Conservation (phyloP, 1,284 basidiomycete species). For the Ustilago curta region DNA sequence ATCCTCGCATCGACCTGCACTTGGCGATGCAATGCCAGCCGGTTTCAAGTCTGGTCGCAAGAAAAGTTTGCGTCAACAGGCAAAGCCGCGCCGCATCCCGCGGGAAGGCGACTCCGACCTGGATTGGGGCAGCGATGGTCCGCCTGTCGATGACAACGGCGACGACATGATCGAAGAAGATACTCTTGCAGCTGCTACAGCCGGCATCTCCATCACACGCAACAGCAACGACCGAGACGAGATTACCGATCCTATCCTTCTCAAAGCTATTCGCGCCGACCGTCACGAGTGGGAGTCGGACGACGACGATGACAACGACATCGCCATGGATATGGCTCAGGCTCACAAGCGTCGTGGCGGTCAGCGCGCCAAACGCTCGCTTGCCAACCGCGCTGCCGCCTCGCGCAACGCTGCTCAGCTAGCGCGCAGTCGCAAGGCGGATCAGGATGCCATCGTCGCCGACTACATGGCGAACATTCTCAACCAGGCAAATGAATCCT, state of each 20-base stretch:
- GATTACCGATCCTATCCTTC: slow-evolving; percentile 40
- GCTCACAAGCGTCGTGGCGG: slow-evolving; percentile 34
- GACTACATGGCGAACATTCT: slow-evolving; percentile 66
- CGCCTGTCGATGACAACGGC: slow-evolving; percentile 30
- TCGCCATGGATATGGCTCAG: slow-evolving; percentile 16
- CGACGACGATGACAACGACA: slow-evolving; percentile 23
- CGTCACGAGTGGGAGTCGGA: slow-evolving; percentile 46
- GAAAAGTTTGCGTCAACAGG: slow-evolving; percentile 8
- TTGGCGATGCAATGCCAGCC: slow-evolving; percentile 30
- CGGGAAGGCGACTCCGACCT: slow-evolving; percentile 62
- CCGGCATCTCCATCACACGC: slow-evolving; percentile 44
- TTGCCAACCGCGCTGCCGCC: slow-evolving; percentile 21
- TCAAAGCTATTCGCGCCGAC: slow-evolving; percentile 43
- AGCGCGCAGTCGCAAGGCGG: slow-evolving; percentile 35
- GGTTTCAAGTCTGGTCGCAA: slow-evolving; percentile 14
- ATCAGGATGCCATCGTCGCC: slow-evolving; percentile 61
- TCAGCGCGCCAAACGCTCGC: slow-evolving; percentile 40
- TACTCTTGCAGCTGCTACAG: slow-evolving; percentile 35
- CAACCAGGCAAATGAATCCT: slow-evolving; percentile 23
- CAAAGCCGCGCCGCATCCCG: slow-evolving; percentile 37
- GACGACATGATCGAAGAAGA: slow-evolving; percentile 20
- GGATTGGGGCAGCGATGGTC: slow-evolving; percentile 66
- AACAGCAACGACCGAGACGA: slow-evolving; percentile 10
- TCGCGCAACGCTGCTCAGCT: slow-evolving; percentile 26
- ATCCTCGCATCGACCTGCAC: slow-evolving; percentile 26